Base-by-base conservation (phyloP, 768 basidiomycete genomes). In the Agrocybe pediades region DNA sequence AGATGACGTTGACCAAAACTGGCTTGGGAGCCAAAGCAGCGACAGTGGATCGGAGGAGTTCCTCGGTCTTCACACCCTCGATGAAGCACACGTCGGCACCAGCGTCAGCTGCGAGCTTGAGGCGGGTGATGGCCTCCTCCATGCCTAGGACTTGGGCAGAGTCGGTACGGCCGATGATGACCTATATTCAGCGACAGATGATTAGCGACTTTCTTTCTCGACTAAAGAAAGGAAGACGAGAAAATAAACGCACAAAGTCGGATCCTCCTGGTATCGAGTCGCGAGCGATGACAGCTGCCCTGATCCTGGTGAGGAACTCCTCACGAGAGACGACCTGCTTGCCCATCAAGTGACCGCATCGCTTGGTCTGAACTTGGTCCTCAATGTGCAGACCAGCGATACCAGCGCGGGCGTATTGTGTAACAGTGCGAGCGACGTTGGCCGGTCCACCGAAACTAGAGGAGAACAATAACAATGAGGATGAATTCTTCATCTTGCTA, bases 21-120 rank as follows among this genome's bases (percentile, higher is more conserved):
- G 89, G 89, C 59, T 86, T 90, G 5, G 89, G 89, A 2, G 84
- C 82, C 33, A 92, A 70, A 3, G 85, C 86, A 27, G 78, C 77
- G 41, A 92, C 84, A 6, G 88, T 88, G 0, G 73, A 71, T 57
- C 79, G 75, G 7, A 90, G 76, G 16, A 87, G 79, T 39, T 87
- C 84, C 39, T 84, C 77, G 2, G 82, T 86, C 68, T 82, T 82
- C 17, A 90, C 88, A 45, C 89, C 89, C 67, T 91, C 88, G 29
- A 90, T 90, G 70, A 91, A 92, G 67, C 87, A 90, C 9, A 88
- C 88, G 60, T 91, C 89, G 1, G 89, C 88, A 27, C 89, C 89
- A 13, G 80, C 85, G 54, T 84, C 85, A 2, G 87, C 81, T 6
- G 89, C 89, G 20, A 90, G 76, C 65, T 85, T 81, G 51, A 90